Base-by-base conservation (phyloP, 2,329 filamentous ascomycete species). In the Scytalidium sp. region DNA sequence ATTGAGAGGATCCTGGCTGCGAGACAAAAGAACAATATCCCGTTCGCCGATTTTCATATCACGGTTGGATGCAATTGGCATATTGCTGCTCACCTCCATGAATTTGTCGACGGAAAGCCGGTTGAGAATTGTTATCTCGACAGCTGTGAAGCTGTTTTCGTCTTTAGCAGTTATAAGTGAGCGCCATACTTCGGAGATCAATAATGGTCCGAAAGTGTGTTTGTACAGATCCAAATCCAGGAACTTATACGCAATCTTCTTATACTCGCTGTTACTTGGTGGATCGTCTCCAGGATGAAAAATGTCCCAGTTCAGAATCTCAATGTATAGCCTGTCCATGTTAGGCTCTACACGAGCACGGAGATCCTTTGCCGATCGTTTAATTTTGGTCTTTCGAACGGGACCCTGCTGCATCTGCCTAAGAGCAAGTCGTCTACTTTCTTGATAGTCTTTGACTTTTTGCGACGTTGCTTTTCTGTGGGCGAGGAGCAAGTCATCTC, bases 141-240 rank as follows among this genome's bases (percentile, higher is more conserved):
- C 95, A 0, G 89, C 75, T 63, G 87, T 90, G 56, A 84, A 83
- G 19, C 81, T 88, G 43, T 85, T 83, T 67, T 99, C 94, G 62
- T 97, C 90, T 65, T 92, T 92, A 19, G 89, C 82, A 45, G 90
- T 92, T 45, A 95, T 85, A 65, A 99, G 94, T 3, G 89, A 88
- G 64, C 95, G 88, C 94, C 94, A 99, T 23, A 93, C 93, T 73
- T 99, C 94, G 21, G 96, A 86, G 23, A 94, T 84, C 27, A 99
- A 78, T 19, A 99, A 76, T 5, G 93, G 92, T 57, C 95, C 85
- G 68, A 99, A 99, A 0, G 91, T 96, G 51, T 83, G 78, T 65
- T 95, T 89, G 65, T 99, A 99, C 45, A 88, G 84, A 41, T 73
- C 72, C 1, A 91, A 88, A 58, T 90, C 85, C 22, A 75, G 68